Base-by-base conservation (phyloP, 169 alveolate species). In the Toxoplasma gondii region DNA sequence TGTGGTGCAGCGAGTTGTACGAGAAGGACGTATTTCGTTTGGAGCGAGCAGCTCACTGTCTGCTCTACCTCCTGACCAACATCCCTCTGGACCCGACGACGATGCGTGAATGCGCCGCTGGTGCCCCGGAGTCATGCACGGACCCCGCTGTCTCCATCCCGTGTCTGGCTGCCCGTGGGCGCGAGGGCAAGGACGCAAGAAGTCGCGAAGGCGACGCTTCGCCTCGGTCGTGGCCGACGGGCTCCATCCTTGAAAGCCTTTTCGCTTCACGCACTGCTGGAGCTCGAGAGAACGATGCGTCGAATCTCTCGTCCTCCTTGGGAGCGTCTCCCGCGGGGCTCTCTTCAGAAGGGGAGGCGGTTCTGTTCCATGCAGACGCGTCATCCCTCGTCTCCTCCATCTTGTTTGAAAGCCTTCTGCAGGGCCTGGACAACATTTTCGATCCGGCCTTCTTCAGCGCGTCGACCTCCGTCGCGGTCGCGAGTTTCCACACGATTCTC, bases 1-100 rank as follows among this genome's bases (percentile, higher is more conserved):
- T 38, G 67, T 82, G 90, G 90, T 39, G 90, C 38, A 1, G 41
- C 24, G 67, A 82, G 41, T 67, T 82, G 90, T 19, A 49, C 64
- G 90, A 29, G 41, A 82, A 82, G 90, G 67, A 82, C 69, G 67
- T 82, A 17, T 64, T 27, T 43, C 90, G 90, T 0, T 41, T 82
- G 34, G 90, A 41, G 53, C 69, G 67, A 12, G 90, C 90, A 5
- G 90, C 90, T 38, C 90, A 82, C 67, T 38, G 67, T 39, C 34
- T 82, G n/a, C 16, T 43, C 38, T 82, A 17, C 34, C 90, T 82
- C 69, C 5, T 82, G 22, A 38, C 67, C 5, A 38, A 36, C 17
- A 27, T 44, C 24, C 90, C 90, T 19, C 64, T 82, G 41, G 86
- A 69, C 19, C 82, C 34, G 43, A 38, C 86, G 44, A 19, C 86